Conservation (phyloP, 129 eudicot genomes). For the Tanacetum coccineum region DNA sequence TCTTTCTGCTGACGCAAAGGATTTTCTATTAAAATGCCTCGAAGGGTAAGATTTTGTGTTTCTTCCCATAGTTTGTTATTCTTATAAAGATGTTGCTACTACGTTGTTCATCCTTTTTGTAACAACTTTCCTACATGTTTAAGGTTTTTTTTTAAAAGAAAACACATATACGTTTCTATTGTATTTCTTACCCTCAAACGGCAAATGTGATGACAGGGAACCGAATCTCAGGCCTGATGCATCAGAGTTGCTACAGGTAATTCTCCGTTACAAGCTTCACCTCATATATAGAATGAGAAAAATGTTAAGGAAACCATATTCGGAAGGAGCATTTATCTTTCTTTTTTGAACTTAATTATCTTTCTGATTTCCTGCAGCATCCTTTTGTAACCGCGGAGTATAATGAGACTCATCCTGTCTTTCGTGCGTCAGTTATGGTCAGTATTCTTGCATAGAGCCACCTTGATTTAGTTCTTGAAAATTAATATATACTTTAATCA, state of each 20-base stretch:
- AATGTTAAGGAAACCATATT: slow-evolving; percentile 6
- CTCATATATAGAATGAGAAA: not conserved
- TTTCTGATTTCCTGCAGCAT: slow-evolving; percentile 58
- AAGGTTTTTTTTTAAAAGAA: not conserved
- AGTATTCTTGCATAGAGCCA: slow-evolving; percentile 27
- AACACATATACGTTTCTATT: not conserved
- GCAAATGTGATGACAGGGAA: slow-evolving; percentile 56
- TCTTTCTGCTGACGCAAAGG: slow-evolving; percentile 90
- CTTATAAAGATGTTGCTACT: not conserved
- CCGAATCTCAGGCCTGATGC: slow-evolving; percentile 77
- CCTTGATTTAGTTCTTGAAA: not conserved
- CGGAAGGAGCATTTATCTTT: slow-evolving; percentile 7
- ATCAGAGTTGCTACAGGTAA: slow-evolving; percentile 85
- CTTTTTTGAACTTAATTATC: slow-evolving; percentile 8
- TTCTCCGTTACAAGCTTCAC: slow-evolving; percentile 21
- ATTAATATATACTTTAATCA: not conserved
- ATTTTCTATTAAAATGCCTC: slow-evolving; percentile 81
- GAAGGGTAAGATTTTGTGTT: slow-evolving; percentile 58
- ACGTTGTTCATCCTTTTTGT: slow-evolving; percentile 6
- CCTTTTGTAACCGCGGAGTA: slow-evolving; percentile 79
- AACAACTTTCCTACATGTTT: not conserved
- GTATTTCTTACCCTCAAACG: slow-evolving; percentile 7
- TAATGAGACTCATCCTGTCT: slow-evolving; percentile 51
- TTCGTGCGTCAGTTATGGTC: slow-evolving; percentile 61
- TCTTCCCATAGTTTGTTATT: not conserved